Conservation (phyloP, 352 stramenopile genomes). For the Vaucheria bursata region DNA sequence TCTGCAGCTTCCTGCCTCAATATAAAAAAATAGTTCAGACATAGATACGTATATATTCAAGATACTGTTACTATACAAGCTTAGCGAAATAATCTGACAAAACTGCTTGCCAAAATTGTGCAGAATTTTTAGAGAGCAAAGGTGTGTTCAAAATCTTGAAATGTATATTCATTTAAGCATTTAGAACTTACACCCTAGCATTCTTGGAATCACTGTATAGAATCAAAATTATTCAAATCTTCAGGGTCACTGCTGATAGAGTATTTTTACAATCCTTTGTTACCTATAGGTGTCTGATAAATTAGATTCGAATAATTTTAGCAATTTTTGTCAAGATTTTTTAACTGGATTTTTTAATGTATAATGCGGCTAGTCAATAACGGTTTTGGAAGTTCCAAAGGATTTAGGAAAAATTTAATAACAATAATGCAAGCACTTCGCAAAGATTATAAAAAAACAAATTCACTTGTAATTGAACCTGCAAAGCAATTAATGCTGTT, state of each 20-base stretch:
- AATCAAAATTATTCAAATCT: too few species aligned
- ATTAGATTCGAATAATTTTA: too few species aligned
- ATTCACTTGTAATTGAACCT: constrained; percentile 9
- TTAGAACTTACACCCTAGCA: too few species aligned
- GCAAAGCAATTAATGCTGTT: constrained; percentile 71
- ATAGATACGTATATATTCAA: neutral
- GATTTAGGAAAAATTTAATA: neutral
- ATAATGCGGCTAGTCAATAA: neutral
- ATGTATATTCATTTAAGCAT: too few species aligned
- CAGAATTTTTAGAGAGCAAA: neutral
- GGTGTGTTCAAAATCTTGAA: too few species aligned
- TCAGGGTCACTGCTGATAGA: too few species aligned
- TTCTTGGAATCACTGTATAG: too few species aligned
- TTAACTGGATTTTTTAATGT: neutral
- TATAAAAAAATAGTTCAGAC: neutral
- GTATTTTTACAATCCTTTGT: too few species aligned
- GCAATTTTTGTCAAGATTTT: too few species aligned
- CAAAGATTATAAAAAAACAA: neutral
- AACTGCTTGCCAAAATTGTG: neutral
- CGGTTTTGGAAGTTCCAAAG: neutral
- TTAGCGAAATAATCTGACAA: neutral
- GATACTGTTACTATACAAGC: neutral
- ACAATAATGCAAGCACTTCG: constrained; percentile 4
- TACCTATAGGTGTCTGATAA: too few species aligned
- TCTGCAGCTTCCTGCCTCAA: constrained; percentile 75